A percentile compares a stretch with the other conserved stretches of the same genome.
Conservation (phyloP, 176 grass and related monocot genomes). For the maize (Zea mays) region DNA sequence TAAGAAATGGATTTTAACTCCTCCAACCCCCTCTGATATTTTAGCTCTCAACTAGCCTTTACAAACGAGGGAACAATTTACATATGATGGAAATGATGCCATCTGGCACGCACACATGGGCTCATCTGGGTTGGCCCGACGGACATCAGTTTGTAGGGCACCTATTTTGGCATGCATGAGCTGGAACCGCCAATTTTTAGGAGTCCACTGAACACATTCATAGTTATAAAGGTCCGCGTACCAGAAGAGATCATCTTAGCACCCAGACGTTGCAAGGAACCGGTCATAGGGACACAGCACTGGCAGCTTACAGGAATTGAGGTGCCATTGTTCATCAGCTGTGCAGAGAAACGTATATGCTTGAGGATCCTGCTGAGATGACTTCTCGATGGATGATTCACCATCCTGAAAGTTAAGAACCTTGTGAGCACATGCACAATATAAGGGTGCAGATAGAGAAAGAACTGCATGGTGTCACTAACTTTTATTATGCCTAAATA, state of each 20-base stretch:
- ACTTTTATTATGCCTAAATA: constrained; percentile 3
- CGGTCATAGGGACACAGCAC: constrained; percentile 73
- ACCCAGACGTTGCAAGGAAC: constrained; percentile 59
- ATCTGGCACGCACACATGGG: background rate
- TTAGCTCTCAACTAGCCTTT: no score
- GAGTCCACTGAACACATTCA: background rate
- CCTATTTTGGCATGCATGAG: background rate
- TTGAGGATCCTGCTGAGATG: constrained; percentile 35
- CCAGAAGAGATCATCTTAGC: constrained; percentile 39
- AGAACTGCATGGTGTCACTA: background rate
- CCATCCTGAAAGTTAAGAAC: constrained; percentile 50
- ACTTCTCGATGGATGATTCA: constrained; percentile 41
- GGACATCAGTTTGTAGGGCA: background rate
- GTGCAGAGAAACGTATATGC: constrained; percentile 18
- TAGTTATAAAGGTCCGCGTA: background rate
- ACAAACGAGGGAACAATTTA: background rate
- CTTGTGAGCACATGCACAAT: constrained; percentile 14
- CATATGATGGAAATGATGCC: background rate
- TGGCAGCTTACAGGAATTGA: constrained; percentile 64
- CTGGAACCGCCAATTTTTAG: constrained; percentile 31
- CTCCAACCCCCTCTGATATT: no score
- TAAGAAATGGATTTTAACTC: no score
- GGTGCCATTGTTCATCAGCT: constrained; percentile 44
- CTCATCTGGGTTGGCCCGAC: background rate
- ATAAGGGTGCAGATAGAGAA: background rate